These are phyloP conservation scores for Rutstroemia sp. DNA, from an alignment of 2,329 filamentous ascomycete species.

Conservation along the genomic window DNA sequence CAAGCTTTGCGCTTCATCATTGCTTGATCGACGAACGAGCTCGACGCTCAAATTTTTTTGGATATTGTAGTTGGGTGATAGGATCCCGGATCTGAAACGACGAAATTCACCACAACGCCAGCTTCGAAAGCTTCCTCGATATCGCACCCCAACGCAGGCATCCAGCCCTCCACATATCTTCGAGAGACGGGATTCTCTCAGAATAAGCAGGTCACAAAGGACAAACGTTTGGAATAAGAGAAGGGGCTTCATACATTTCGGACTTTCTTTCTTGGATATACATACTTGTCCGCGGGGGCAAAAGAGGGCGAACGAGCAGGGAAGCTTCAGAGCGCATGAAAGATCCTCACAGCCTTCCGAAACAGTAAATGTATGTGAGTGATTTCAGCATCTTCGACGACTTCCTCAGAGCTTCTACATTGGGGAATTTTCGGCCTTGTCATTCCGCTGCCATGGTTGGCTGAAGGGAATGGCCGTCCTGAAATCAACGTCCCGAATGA, in stretches of 20 bases:
- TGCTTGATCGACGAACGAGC: conserved; percentile 21
- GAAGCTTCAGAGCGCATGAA: conserved; percentile 20
- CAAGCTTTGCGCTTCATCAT: conserved; percentile 15
- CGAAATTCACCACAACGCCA: background rate
- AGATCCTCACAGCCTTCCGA: conserved; percentile 23
- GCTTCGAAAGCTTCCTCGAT: conserved; percentile 14
- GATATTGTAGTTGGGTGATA: conserved; percentile 5
- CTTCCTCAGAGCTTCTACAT: background rate
- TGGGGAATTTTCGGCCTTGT: background rate
- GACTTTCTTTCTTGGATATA: background rate
- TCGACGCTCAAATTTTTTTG: conserved; percentile 16
- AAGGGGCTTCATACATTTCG: conserved; percentile 1
- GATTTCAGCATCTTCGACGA: conserved; percentile 12
- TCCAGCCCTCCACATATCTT: background rate
- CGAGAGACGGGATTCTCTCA: conserved; percentile 4
- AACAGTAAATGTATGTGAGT: conserved; percentile 28
- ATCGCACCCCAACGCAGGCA: background rate
- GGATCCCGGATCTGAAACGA: conserved; percentile 17
- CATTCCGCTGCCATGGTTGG: background rate
- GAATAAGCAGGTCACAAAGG: background rate
- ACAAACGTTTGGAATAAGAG: background rate
- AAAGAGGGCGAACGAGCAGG: conserved; percentile 5
- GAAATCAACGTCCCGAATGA: background rate
- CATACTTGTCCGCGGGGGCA: background rate
- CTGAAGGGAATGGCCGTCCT: background rate